phyloP scores from a whole-genome alignment of 179 eudicot genomes.

The Actinidia chinensis region DNA sequence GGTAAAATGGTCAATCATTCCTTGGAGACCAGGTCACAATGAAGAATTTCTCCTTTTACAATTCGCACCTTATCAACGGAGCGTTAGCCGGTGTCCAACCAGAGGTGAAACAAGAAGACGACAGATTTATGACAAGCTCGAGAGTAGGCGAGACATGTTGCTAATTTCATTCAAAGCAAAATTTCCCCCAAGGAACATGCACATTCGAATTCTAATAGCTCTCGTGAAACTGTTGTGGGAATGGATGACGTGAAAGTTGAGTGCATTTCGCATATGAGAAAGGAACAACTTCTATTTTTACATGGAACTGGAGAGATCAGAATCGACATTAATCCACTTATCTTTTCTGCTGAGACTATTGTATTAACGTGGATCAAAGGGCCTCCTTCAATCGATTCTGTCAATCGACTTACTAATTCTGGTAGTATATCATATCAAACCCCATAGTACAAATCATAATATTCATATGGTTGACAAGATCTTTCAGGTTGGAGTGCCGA shows the following conservation, averaged over 20 bases:
- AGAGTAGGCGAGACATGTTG: conserved; percentile 18
- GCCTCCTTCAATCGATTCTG: conserved; percentile 23
- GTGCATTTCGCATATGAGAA: conserved; percentile 21
- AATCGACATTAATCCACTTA: conserved; percentile 21
- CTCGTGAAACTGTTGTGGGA: conserved; percentile 17
- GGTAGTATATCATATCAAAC: conserved; percentile 19
- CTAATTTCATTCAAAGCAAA: conserved; percentile 26
- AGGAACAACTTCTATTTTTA: conserved; percentile 28
- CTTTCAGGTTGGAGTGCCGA: conserved; percentile 37
- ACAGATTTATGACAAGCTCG: conserved; percentile 22
- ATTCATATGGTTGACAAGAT: conserved; percentile 20
- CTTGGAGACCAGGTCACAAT: conserved; percentile 94
- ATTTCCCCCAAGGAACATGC: conserved; percentile 29
- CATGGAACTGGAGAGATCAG: conserved; percentile 33
- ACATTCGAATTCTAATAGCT: conserved; percentile 20
- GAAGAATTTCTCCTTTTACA: conserved; percentile 60
- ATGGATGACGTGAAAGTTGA: conserved; percentile 31
- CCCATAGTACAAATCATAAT: conserved; percentile 26
- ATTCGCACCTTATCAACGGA: conserved; percentile 26
- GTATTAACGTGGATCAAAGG: conserved; percentile 28
- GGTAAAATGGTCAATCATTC: conserved; percentile 87
- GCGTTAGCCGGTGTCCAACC: conserved; percentile 29
- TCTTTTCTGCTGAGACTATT: conserved; percentile 20
- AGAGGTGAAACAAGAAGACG: conserved; percentile 31
- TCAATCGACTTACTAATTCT: conserved; percentile 18